A percentile compares a stretch with the other conserved stretches of the same genome.
Evolutionary conservation across 2,329 filamentous ascomycete species (phyloP).

Genomic region (Diaporthe nobilis): DNA sequence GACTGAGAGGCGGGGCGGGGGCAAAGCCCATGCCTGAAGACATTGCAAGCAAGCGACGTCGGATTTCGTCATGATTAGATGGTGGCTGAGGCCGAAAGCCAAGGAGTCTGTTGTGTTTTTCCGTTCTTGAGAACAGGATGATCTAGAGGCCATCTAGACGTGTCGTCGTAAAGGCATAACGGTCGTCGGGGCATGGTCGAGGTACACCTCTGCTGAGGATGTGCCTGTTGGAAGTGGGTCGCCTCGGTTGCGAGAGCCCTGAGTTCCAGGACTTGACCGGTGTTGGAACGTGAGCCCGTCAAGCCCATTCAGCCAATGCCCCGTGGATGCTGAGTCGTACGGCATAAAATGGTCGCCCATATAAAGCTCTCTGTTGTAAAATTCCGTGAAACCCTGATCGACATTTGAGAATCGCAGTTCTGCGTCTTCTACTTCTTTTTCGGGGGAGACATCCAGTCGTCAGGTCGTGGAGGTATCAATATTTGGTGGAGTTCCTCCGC

Average conservation of each 20-base stretch:
- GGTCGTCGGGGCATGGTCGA: conserved; percentile 42
- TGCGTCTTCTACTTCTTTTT: conserved; percentile 23
- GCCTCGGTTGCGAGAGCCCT: conserved; percentile 38
- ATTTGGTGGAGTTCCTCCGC: conserved; percentile 28
- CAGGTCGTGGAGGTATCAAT: conserved; percentile 40
- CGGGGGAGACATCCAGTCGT: conserved; percentile 36
- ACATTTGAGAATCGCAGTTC: conserved; percentile 32
- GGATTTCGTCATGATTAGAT: conserved; percentile 31
- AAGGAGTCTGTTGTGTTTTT: conserved; percentile 34
- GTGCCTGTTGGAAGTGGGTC: conserved; percentile 37
- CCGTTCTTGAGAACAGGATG: conserved; percentile 38
- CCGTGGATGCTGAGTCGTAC: conserved; percentile 42
- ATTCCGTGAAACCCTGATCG: conserved; percentile 38
- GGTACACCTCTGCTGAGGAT: conserved; percentile 38
- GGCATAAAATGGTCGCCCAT: conserved; percentile 44
- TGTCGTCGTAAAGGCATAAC: conserved; percentile 43
- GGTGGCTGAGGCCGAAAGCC: conserved; percentile 35
- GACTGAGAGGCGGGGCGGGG: conserved; percentile 28
- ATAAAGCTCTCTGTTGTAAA: conserved; percentile 40
- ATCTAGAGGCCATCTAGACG: conserved; percentile 43
- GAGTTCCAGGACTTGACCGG: conserved; percentile 27
- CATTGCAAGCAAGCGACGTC: conserved; percentile 35
- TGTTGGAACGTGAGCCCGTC: conserved; percentile 41
- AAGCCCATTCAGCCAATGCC: conserved; percentile 42
- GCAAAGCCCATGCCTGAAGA: conserved; percentile 13